These are phyloP conservation scores for Guyanaporus albipodus DNA, from an alignment of 768 basidiomycete species.

Conservation along the genomic window DNA sequence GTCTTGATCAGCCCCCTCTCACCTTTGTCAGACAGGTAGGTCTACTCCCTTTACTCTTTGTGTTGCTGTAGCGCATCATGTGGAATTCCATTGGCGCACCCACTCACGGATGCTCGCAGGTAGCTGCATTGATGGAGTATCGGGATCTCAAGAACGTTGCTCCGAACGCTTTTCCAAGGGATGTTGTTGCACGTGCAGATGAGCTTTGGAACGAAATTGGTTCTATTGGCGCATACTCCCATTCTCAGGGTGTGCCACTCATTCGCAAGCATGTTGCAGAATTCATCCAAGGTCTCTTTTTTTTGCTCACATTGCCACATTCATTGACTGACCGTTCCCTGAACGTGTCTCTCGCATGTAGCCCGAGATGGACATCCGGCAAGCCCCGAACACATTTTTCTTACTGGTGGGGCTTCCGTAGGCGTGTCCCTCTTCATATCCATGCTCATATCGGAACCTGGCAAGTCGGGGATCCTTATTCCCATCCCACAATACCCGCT, in stretches of 20 bases:
- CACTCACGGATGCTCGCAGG: slow-evolving; percentile 47
- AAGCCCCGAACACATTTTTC: slow-evolving; percentile 82
- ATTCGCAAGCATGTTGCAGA: slow-evolving; percentile 86
- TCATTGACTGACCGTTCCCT: slow-evolving; percentile 3
- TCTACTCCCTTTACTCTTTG: neutral
- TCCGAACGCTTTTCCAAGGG: slow-evolving; percentile 74
- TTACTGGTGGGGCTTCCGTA: slow-evolving; percentile 91
- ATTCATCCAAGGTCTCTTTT: slow-evolving; percentile 74
- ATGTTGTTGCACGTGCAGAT: slow-evolving; percentile 80
- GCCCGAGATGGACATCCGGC: slow-evolving; percentile 89
- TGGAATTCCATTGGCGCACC: neutral
- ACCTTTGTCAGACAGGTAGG: slow-evolving; percentile 89
- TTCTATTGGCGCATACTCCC: slow-evolving; percentile 92
- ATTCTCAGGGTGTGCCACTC: slow-evolving; percentile 86
- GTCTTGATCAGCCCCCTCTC: slow-evolving; percentile 88
- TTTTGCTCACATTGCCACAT: neutral
- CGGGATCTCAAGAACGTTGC: slow-evolving; percentile 78
- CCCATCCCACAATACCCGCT: slow-evolving; percentile 98
- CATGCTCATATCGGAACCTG: slow-evolving; percentile 65
- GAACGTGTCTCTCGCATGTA: slow-evolving; percentile 27
- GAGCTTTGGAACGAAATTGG: slow-evolving; percentile 84
- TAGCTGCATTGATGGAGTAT: slow-evolving; percentile 90
- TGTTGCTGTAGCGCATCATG: neutral
- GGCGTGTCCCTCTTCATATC: slow-evolving; percentile 88
- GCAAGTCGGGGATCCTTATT: slow-evolving; percentile 75